phyloP scores from a whole-genome alignment of 1,139 yeast species.

The Saccharomyces hybrid region DNA sequence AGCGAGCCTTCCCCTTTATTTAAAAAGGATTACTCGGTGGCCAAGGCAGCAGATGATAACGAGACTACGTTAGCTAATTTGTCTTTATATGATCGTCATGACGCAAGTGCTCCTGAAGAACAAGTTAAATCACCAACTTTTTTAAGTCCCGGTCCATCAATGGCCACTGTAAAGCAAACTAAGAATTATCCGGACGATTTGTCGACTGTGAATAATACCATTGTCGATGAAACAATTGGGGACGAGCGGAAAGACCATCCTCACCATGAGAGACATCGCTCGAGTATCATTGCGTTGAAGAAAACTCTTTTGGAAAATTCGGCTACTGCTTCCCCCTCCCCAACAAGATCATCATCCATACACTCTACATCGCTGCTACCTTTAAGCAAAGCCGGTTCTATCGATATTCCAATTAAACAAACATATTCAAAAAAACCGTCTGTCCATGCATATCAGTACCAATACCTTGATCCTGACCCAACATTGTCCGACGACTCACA shows the following conservation, averaged over 20 bases:
- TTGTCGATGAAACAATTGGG: background rate
- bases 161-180: conserved; percentile 21
- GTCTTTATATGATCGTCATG: background rate
- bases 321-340: conserved; percentile 6
- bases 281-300: conserved; percentile 22
- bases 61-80: background rate
- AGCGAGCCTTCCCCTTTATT: conserved; percentile 7
- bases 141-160: conserved; percentile 20
- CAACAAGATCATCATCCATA: conserved; percentile 8
- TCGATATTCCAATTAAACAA: conserved; percentile 3
- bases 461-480: conserved; percentile 7
- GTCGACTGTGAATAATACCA: background rate
- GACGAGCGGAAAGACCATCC: background rate
- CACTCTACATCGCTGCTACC: conserved; percentile 3
- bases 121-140: conserved; percentile 9
- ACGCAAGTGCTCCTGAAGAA: background rate
- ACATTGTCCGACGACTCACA: background rate
- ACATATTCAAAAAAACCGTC: background rate
- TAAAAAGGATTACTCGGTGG: conserved; percentile 18
- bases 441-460: conserved; percentile 11
- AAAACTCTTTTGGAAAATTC: conserved; percentile 11
- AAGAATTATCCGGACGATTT: background rate
- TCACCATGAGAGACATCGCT: conserved; percentile 6
- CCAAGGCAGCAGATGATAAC: conserved; percentile 2
- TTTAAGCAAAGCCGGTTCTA: conserved; percentile 5